Percentiles rank a stretch among this genome's conserved stretches.
phyloP scores from a whole-genome alignment of 345 rosid species.

The Camelina sativa region DNA sequence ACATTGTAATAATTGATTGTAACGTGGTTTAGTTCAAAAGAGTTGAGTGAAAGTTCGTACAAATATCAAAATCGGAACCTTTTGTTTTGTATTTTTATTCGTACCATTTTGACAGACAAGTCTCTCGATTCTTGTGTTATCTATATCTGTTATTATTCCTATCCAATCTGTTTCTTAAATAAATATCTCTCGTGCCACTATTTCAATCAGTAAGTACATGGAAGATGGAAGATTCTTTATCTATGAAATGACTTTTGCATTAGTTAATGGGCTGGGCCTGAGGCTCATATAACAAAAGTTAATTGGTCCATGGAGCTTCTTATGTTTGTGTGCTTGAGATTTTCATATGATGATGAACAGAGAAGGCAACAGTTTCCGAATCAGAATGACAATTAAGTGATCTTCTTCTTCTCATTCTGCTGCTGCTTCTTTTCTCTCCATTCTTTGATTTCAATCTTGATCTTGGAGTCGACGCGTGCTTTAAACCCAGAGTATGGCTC shows the following conservation, averaged over 20 bases:
- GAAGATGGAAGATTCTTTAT: neutral
- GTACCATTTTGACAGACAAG: neutral
- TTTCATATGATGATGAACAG: neutral
- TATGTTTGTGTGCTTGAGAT: neutral
- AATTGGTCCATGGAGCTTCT: neutral
- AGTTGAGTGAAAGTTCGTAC: neutral
- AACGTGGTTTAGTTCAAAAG: neutral
- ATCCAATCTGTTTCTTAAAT: neutral
- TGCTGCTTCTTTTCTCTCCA: constrained; percentile 54
- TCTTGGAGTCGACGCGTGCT: constrained; percentile 54
- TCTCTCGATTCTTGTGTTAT: neutral
- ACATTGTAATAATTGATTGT: neutral
- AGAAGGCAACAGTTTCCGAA: neutral
- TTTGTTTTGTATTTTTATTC: too few species aligned
- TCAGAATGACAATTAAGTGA: neutral
- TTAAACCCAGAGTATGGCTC: constrained; percentile 84
- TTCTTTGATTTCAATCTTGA: constrained; percentile 57
- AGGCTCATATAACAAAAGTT: neutral
- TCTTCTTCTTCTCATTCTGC: constrained; percentile 37
- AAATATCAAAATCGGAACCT: constrained; percentile 1
- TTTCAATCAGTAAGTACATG: neutral
- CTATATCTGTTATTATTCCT: neutral
- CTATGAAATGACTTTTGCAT: constrained; percentile 1
- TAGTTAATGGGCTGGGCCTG: constrained; percentile 15
- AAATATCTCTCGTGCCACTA: neutral